Percentiles rank a stretch among this genome's conserved stretches.
Conservation (phyloP, 2,329 filamentous ascomycete genomes). For the Colletotrichum cordylinicola region DNA sequence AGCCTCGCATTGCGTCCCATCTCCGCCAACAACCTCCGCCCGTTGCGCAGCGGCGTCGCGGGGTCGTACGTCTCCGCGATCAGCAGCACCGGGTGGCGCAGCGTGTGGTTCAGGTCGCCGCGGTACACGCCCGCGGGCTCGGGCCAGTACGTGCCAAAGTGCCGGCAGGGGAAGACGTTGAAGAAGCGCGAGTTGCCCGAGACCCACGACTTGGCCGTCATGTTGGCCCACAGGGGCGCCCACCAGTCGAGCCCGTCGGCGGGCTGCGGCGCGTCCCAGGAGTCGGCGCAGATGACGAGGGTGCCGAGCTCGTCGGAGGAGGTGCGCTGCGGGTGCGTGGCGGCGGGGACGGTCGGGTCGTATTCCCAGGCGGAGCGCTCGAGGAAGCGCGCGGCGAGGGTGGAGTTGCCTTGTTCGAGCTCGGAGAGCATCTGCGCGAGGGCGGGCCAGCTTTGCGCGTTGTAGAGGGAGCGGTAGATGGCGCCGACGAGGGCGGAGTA, state of each 20-base stretch:
- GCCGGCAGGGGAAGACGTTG: conserved; percentile 50
- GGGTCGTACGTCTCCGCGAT: conserved; percentile 57
- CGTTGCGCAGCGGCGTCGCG: conserved; percentile 55
- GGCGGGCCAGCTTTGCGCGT: conserved; percentile 46
- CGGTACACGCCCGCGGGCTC: conserved; percentile 51
- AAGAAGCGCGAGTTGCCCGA: conserved; percentile 53
- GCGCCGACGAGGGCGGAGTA: conserved; percentile 45
- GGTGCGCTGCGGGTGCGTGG: conserved; percentile 30
- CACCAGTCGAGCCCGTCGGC: conserved; percentile 48
- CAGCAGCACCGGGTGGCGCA: conserved; percentile 50
- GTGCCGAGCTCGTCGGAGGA: conserved; percentile 42
- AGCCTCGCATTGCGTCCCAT: conserved; percentile 55
- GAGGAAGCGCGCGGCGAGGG: conserved; percentile 43
- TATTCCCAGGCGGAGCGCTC: conserved; percentile 45
- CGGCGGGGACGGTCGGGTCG: conserved; percentile 41
- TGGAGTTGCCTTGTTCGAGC: conserved; percentile 50
- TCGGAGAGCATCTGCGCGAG: conserved; percentile 46
- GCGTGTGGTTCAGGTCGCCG: conserved; percentile 47
- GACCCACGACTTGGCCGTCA: conserved; percentile 51
- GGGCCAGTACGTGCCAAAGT: conserved; percentile 51
- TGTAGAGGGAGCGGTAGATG: conserved; percentile 50
- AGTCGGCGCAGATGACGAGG: conserved; percentile 52
- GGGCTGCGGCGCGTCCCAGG: conserved; percentile 47
- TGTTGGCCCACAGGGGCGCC: conserved; percentile 50
- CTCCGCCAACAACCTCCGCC: conserved; percentile 45